phyloP scores from a whole-genome alignment of 305 asterid species.

The Solanum hybrid region DNA sequence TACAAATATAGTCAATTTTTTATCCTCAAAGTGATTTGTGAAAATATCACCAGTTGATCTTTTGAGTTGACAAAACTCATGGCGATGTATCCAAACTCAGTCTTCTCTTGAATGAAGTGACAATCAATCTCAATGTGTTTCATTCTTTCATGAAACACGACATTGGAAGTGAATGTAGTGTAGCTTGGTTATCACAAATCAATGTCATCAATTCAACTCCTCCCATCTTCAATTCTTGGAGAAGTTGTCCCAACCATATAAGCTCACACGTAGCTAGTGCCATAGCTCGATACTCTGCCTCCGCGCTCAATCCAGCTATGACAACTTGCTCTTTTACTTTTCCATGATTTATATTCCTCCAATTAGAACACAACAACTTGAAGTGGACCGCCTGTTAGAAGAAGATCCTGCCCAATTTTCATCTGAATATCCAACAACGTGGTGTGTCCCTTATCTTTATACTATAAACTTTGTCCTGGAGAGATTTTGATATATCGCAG shows the following conservation, averaged over 20 bases:
- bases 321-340: background rate
- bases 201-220: too few species aligned
- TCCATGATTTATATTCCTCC: background rate
- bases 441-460: background rate
- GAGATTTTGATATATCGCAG: background rate
- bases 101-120: background rate
- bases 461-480: background rate
- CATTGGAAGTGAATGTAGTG: background rate
- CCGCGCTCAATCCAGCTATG: background rate
- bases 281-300: too few species aligned
- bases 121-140: background rate
- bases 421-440: background rate
- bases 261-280: too few species aligned
- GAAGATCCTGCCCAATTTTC: background rate
- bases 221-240: too few species aligned
- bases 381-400: background rate
- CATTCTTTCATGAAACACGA: background rate
- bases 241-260: too few species aligned
- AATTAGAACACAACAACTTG: background rate
- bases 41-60: background rate
- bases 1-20: background rate
- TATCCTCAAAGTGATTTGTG: background rate
- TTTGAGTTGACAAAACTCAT: background rate
- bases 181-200: background rate
- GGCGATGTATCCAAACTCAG: background rate